Base-by-base conservation (phyloP, 129 eudicot genomes). In the Helianthus tuberosus region DNA sequence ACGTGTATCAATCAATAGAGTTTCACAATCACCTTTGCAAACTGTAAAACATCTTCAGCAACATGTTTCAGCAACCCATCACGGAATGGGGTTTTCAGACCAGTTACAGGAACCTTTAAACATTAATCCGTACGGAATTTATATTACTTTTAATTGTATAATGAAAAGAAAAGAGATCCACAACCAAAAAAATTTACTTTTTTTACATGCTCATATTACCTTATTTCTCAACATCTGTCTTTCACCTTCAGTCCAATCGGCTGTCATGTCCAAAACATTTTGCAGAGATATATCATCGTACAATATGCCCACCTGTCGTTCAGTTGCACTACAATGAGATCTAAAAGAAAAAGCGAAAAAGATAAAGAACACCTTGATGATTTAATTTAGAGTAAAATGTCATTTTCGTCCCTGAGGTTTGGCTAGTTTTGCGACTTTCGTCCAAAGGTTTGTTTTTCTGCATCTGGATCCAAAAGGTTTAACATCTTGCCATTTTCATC, bases 31-130 rank as follows among this genome's bases (percentile, higher is more conserved):
- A 93, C 99, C 97, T 88, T 91, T 8, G 97, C 97, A 39, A 88
- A 88, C 52, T 85, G 72, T 62, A 94, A 43, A n/a, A 94, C 97
- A 11, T 94, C 99, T 85, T 88, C 90, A 11, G 97, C 97, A 32
- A 94, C 86, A 69, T 94, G 97, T 87, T 79, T 88, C 78, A 94
- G 77, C 80, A 86, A 81, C 68, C 99, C 97, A 62, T 90, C 99
- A 63, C 99, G 96, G 77, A 94, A 94, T 47, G 99, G 99, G 17
- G 99, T 94, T 86, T 88, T 85, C 73, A 94, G 82, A 50, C 99
- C 99, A 84, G 60, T 85, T 65, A 83, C 80, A 63, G 97, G 96
- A 74, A 91, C 99, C 98, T 93, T 79, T 75, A 29, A 61, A 76
- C 49, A 80, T 20, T 27, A 5, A 11, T 63, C 44, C 16, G 54